These are phyloP conservation scores for Monosporozyma aquatica DNA, from an alignment of 805 yeast species.

Conservation along the genomic window DNA sequence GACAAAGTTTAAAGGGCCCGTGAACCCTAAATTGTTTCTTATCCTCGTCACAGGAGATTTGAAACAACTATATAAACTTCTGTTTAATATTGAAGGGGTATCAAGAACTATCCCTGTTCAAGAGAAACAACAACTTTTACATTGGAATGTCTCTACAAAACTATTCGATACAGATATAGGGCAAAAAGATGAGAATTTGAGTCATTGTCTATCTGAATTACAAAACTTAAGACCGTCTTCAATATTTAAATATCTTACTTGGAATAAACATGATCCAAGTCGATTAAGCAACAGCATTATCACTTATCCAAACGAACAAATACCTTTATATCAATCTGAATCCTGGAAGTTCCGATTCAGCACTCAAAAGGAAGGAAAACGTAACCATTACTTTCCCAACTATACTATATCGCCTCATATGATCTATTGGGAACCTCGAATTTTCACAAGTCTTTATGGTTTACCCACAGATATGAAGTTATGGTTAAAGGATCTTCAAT, in stretches of 20 bases:
- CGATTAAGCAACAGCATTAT: background rate
- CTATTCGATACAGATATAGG: background rate
- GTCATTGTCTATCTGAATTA: background rate
- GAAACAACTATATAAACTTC: background rate
- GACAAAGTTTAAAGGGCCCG: background rate
- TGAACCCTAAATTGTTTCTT: background rate
- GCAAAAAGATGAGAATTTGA: background rate
- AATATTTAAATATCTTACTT: background rate
- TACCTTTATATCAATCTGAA: background rate
- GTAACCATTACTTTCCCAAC: background rate
- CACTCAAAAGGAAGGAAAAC: too few relatives aligned
- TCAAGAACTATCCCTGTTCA: too few relatives aligned
- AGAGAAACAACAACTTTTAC: too few relatives aligned
- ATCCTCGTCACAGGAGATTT: slow-evolving; percentile 4
- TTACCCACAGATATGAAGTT: slow-evolving; percentile 13
- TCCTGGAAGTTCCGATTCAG: too few relatives aligned
- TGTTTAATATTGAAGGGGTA: slow-evolving; percentile 3
- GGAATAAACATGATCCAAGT: too few relatives aligned
- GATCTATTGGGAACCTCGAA: slow-evolving; percentile 4
- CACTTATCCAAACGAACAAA: background rate
- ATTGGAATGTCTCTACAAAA: background rate
- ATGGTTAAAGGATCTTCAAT: slow-evolving; percentile 12
- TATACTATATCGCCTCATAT: background rate
- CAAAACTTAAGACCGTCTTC: background rate
- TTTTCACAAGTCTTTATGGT: slow-evolving; percentile 12